Evolutionary conservation across 148 eudicot species (phyloP).

Genomic region (Rhododendron vialii): DNA sequence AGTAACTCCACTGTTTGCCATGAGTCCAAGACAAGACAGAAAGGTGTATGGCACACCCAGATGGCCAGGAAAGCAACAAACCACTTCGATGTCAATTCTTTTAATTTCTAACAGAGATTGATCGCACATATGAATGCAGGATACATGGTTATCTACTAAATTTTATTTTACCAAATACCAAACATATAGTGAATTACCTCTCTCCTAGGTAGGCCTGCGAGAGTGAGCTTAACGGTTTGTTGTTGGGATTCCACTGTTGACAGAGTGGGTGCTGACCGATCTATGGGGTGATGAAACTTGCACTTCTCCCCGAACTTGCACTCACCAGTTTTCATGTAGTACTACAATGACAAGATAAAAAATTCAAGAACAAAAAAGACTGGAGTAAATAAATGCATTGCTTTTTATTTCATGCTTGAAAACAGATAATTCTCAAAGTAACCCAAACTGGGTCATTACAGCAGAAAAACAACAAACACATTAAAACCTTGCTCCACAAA

Average conservation of each 20-base stretch:
- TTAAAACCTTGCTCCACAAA: background rate
- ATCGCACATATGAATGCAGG: background rate
- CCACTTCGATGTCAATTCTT: background rate
- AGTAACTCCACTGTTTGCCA: background rate
- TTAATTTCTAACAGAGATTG: background rate
- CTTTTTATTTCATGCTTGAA: background rate
- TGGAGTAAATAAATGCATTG: background rate
- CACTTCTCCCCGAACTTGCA: slow-evolving; percentile 82
- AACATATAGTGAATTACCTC: slow-evolving; percentile 51
- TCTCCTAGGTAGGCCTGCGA: slow-evolving; percentile 96
- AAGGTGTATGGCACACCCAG: background rate
- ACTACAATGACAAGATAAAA: slow-evolving; percentile 33
- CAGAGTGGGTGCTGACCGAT: slow-evolving; percentile 45
- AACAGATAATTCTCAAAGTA: background rate
- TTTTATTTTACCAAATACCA: background rate
- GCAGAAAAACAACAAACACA: background rate
- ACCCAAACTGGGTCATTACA: background rate
- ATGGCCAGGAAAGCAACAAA: background rate
- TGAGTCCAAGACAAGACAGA: background rate
- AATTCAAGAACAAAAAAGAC: background rate
- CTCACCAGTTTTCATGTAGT: slow-evolving; percentile 82
- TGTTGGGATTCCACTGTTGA: slow-evolving; percentile 30
- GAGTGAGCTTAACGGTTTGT: slow-evolving; percentile 63
- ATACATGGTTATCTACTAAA: background rate
- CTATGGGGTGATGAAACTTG: slow-evolving; percentile 85